Conservation (phyloP, 495 filamentous ascomycete species). For the Talaromyces ruber region DNA sequence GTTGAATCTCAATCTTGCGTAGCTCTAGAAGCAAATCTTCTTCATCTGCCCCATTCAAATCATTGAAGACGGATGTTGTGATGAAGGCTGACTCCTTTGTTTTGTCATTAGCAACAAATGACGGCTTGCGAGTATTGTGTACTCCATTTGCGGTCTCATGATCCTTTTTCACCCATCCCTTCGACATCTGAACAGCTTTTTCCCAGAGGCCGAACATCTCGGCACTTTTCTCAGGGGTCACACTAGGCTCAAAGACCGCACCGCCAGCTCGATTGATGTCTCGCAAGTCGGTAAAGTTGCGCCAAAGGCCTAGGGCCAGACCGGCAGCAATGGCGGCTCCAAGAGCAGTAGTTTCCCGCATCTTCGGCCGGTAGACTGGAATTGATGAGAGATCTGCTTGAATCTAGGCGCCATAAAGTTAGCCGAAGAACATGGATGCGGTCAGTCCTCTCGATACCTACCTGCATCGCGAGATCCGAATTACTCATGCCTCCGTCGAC, state of each 20-base stretch:
- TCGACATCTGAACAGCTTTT: conserved; percentile 77
- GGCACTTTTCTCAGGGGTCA: conserved; percentile 50
- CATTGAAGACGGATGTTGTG: conserved; percentile 13
- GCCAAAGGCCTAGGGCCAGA: conserved; percentile 77
- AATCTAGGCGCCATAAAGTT: conserved; percentile 14
- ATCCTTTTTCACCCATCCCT: conserved; percentile 53
- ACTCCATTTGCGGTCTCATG: neutral
- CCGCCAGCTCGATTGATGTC: conserved; percentile 68
- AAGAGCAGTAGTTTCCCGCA: conserved; percentile 90
- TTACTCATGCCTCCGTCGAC: conserved; percentile 95
- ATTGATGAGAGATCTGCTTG: conserved; percentile 37
- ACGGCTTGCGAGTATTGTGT: neutral
- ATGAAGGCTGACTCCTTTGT: neutral
- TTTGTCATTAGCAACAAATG: conserved; percentile 1
- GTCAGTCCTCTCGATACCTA: conserved; percentile 13
- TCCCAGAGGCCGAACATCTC: conserved; percentile 70
- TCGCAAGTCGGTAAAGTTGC: conserved; percentile 67
- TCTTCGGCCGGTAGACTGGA: conserved; percentile 41
- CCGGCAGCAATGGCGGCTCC: conserved; percentile 94
- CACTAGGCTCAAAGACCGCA: conserved; percentile 61
- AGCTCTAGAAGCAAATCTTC: conserved; percentile 33
- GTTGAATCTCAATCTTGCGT: conserved; percentile 32
- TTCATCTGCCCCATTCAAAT: conserved; percentile 31
- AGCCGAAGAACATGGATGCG: neutral
- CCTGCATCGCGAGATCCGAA: conserved; percentile 89